Base-by-base conservation (phyloP, 139 green algal species). In the Chlorella sp. region DNA sequence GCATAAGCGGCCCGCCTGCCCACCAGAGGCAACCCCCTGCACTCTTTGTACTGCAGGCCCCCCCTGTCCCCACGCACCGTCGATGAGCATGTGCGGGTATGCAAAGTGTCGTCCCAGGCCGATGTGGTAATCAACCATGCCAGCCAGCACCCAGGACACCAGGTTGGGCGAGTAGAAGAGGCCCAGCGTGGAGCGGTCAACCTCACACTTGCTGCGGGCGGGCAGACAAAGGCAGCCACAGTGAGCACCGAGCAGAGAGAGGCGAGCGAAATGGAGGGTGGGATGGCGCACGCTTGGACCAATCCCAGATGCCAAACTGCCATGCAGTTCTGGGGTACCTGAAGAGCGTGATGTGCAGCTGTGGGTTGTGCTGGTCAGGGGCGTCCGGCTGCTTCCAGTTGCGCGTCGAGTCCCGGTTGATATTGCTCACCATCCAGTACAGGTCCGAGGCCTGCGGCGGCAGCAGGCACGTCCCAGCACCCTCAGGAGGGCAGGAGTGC, bases 361-460 rank as follows among this genome's bases (percentile, higher is more conserved):
- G 55, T 44, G 79, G 85, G 36, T 63, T 38, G 20, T 23, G n/a
- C 28, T 30, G 65, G 26, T 23, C 28, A 28, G 28, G 16, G 17
- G 56, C 55, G 51, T n/a, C 51, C 18, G 78, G 71, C 70, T 88
- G 70, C 70, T 78, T 82, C 85, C 85, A 88, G 44, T 34, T 64
- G 38, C 78, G 78, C 38, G 28, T 65, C 41, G 78, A 47, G 71
- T 88, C 85, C 1, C 85, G 41, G 44, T 82, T 85, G 39, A 83
- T 60, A 71, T 88, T 88, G 85, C 32, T 85, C 21, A 75, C 79
- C 71, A 86, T 86, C 85, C 85, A 88, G 71, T 88, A 88, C 30
- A 88, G 41, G 80, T 88, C 85, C 2, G 79, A 70, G 13, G 30
- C 79, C 79, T 84, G 79, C 79, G 38, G 64, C 18, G 64, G 28